Conservation (phyloP, 1,284 basidiomycete genomes). For the Phlebopus sp. region DNA sequence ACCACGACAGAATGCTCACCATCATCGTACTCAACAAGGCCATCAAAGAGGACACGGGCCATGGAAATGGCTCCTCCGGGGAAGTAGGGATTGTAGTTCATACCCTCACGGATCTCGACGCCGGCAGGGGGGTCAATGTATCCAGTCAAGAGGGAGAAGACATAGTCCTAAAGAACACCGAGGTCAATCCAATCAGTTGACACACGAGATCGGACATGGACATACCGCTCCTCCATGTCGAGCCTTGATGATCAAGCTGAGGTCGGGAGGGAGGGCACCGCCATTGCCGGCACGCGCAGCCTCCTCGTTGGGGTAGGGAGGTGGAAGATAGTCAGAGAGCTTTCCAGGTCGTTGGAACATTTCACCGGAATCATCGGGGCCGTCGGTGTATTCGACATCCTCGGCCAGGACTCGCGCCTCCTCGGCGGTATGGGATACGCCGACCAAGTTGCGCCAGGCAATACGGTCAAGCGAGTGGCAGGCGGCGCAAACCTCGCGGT, state of each 20-base stretch:
- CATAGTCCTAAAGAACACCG: slow-evolving; percentile 71
- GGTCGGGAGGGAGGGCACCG: slow-evolving; percentile 95
- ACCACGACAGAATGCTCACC: slow-evolving; percentile 42
- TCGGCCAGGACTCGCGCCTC: slow-evolving; percentile 93
- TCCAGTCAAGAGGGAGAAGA: slow-evolving; percentile 96
- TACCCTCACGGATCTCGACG: slow-evolving; percentile 92
- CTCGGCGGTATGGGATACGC: slow-evolving; percentile 94
- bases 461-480: slow-evolving; percentile 99
- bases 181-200: slow-evolving; percentile 33
- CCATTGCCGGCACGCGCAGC: slow-evolving; percentile 93
- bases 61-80: slow-evolving; percentile 97
- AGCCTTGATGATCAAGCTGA: slow-evolving; percentile 97
- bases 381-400: slow-evolving; percentile 96
- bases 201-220: not conserved
- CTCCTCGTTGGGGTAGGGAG: slow-evolving; percentile 97
- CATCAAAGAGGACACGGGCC: slow-evolving; percentile 96
- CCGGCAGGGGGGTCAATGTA: slow-evolving; percentile 97
- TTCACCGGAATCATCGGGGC: slow-evolving; percentile 92
- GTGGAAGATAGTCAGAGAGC: slow-evolving; percentile 94
- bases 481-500: slow-evolving; percentile 98
- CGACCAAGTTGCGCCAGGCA: slow-evolving; percentile 99
- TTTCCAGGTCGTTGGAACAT: slow-evolving; percentile 99
- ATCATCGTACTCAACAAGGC: slow-evolving; percentile 93
- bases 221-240: slow-evolving; percentile 91
- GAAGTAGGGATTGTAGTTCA: slow-evolving; percentile 99